Evolutionary conservation across 371 early-diverging fungal genomes (phyloP).

Genomic region (Saksenaea oblongispora): DNA sequence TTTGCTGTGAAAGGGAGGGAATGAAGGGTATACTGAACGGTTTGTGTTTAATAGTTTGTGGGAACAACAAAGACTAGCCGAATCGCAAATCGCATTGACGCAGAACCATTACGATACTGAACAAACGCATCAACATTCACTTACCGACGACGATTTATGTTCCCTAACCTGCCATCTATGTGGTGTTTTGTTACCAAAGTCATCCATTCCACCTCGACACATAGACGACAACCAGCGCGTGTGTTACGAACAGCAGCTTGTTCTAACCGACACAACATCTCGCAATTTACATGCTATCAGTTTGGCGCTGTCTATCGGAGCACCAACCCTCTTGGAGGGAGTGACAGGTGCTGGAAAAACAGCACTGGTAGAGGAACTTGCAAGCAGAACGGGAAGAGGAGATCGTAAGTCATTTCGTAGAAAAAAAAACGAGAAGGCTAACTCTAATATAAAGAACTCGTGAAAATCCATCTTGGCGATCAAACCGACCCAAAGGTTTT

Average conservation of each 20-base stretch:
- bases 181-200: slow-evolving; percentile 59
- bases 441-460: slow-evolving; percentile 55
- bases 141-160: slow-evolving; percentile 48
- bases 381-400: slow-evolving; percentile 67
- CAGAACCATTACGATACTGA: slow-evolving; percentile 40
- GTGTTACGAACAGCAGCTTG: slow-evolving; percentile 46
- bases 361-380: slow-evolving; percentile 89
- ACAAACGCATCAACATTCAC: slow-evolving; percentile 10
- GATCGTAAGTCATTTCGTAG: slow-evolving; percentile 21
- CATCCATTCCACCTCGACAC: slow-evolving; percentile 7
- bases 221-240: neutral
- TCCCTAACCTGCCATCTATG: slow-evolving; percentile 64
- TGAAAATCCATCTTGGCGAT: slow-evolving; percentile 98
- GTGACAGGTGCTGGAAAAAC: slow-evolving; percentile 97
- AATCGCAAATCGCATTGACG: slow-evolving; percentile 34
- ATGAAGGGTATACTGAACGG: neutral
- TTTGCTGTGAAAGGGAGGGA: neutral
- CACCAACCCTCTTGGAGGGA: slow-evolving; percentile 93
- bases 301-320: slow-evolving; percentile 82
- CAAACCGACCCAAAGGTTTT: slow-evolving; percentile 97
- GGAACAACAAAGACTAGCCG: slow-evolving; percentile 45
- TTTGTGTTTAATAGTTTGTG: slow-evolving; percentile 38
- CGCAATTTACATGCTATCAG: slow-evolving; percentile 76
- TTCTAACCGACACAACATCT: slow-evolving; percentile 75
- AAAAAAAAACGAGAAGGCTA: neutral